Evolutionary conservation across 345 rosid genomes (phyloP), one percentile per base, ranked within the genome.

Genomic region (Noccaea caerulescens): DNA sequence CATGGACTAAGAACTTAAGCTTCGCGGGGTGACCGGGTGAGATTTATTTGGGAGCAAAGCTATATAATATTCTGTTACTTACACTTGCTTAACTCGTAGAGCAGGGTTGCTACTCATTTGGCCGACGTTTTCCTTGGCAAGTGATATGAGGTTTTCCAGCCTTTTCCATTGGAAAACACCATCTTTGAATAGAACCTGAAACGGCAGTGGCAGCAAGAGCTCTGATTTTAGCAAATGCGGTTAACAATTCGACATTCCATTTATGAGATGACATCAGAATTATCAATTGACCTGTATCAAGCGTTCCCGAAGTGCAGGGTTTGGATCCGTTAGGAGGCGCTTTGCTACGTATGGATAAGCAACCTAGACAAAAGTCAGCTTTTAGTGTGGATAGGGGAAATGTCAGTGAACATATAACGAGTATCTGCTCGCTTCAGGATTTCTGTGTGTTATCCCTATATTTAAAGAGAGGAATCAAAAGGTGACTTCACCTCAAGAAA

Each of bases 341-440:
- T 93, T 93, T 30, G 97, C 98, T 66, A 93, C 85, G 78, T 91
- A 93, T 66, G 98, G 98, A 80, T 93, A 93, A 23, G 98, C 98
- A 77, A 93, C 98, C 98, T 93, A 75, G 45, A 33, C 20, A 70
- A 77, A 18, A 37, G 27, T 9, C 7, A 5, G 12, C 33, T 43
- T 57, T 77, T 52, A 65, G 58, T 52, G 38, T 43, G 49, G 34
- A 23, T 20, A 57, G 64, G 56, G 56, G 68, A 36, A 43, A 34
- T 51, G 27, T 9, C 6, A 58, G 33, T 34, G 57, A 34, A 9
- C 37, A 42, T 39, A 49, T 32, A 47, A 10, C 49, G 57, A 36
- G 49, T 69, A 32, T 62, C 59, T 39, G 64, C 65, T 63, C 75
- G 27, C 18, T 42, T 69, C 50, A 50, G 54, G 12, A 68, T 11